Conservation (phyloP, 192 early-diverging fungal genomes). For the Backusella sp. region DNA sequence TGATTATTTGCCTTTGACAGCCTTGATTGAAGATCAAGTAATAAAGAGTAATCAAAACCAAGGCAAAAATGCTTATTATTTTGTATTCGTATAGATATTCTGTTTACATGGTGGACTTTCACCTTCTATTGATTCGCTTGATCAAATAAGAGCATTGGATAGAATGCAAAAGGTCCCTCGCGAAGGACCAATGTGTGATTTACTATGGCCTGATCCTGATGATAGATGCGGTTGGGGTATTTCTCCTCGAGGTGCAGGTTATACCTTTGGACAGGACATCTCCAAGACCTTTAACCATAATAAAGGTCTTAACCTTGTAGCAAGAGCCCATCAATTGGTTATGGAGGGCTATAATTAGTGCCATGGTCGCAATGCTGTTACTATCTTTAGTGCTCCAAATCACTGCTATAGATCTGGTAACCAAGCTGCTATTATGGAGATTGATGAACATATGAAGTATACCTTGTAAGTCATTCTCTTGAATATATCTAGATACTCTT, state of each 20-base stretch:
- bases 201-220: conserved; percentile 88
- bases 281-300: conserved; percentile 89
- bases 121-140: conserved; percentile 90
- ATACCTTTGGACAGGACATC: conserved; percentile 88
- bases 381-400: conserved; percentile 98
- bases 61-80: background rate
- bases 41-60: background rate
- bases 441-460: conserved; percentile 99
- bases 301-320: conserved; percentile 95
- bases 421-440: conserved; percentile 99
- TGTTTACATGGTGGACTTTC: conserved; percentile 98
- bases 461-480: conserved; percentile 73
- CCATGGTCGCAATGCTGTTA: conserved; percentile 97
- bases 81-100: conserved; percentile 66
- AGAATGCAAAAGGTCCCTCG: conserved; percentile 91
- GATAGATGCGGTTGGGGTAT: conserved; percentile 87
- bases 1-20: conserved; percentile 94
- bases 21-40: conserved; percentile 92
- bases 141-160: conserved; percentile 94
- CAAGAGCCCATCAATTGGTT: conserved; percentile 89
- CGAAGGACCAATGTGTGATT: conserved; percentile 85
- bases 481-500: background rate
- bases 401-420: conserved; percentile 99
- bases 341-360: conserved; percentile 99
- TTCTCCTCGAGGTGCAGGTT: conserved; percentile 84